phyloP scores from a whole-genome alignment of 1,139 yeast species.

The Lodderomyces elongisporus region DNA sequence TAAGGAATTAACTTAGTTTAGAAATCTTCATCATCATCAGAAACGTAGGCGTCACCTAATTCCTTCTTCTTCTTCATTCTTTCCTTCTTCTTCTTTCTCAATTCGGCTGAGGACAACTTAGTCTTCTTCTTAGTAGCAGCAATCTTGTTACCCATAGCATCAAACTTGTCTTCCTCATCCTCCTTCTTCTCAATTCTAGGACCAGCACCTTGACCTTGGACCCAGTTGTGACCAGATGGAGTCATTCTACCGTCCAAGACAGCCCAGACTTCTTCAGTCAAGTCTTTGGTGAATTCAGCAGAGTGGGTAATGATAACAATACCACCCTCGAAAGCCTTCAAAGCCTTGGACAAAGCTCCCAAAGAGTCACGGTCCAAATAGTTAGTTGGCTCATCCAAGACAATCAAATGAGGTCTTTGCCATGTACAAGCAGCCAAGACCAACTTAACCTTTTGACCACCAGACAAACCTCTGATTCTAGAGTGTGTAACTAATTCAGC shows the following conservation, averaged over 20 bases:
- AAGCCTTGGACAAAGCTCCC: slow-evolving; percentile 98
- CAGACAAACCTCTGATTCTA: slow-evolving; percentile 99
- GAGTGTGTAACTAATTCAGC: slow-evolving; percentile 99
- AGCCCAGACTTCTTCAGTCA: slow-evolving; percentile 99
- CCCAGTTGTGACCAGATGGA: slow-evolving; percentile 99
- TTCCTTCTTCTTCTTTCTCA: slow-evolving; percentile 99
- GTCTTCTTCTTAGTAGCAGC: slow-evolving; percentile 93
- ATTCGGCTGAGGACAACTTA: slow-evolving; percentile 97
- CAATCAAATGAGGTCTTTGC: slow-evolving; percentile 99
- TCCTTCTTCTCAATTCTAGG: slow-evolving; percentile 97
- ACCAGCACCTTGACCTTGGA: slow-evolving; percentile 99
- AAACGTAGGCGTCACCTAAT: slow-evolving; percentile 97
- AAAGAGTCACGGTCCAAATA: slow-evolving; percentile 98
- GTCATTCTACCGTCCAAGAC: slow-evolving; percentile 97
- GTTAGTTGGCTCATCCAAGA: slow-evolving; percentile 98
- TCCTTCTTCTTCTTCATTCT: slow-evolving; percentile 99
- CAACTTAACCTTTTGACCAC: slow-evolving; percentile 99
- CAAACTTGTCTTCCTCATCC: slow-evolving; percentile 97
- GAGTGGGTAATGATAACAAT: slow-evolving; percentile 99
- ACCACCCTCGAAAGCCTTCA: slow-evolving; percentile 99
- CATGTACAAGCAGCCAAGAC: slow-evolving; percentile 99
- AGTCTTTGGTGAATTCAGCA: slow-evolving; percentile 98
- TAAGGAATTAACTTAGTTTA: too few relatives aligned
- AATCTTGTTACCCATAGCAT: slow-evolving; percentile 99
- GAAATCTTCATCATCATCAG: slow-evolving; percentile 77